These are phyloP conservation scores for Phylloporus scabripes DNA, from an alignment of 768 basidiomycete genomes.

Conservation along the genomic window DNA sequence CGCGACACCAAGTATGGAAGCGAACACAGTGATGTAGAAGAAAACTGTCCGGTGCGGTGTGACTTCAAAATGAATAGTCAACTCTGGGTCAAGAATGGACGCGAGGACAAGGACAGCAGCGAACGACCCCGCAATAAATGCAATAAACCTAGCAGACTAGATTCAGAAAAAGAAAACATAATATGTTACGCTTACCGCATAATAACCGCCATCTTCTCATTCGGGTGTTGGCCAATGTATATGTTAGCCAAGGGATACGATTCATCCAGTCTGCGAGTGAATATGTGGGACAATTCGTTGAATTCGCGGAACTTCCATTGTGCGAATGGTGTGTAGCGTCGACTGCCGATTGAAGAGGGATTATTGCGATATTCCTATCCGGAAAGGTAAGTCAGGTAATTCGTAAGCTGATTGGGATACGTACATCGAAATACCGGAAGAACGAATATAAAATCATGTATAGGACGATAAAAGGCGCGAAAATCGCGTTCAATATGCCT, in stretches of 20 bases:
- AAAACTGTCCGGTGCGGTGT: slow-evolving; percentile 88
- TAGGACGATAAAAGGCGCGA: slow-evolving; percentile 94
- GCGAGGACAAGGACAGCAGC: slow-evolving; percentile 91
- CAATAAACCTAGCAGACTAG: slow-evolving; percentile 66
- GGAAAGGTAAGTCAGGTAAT: not conserved
- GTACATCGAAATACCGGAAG: slow-evolving; percentile 98
- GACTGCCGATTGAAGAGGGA: slow-evolving; percentile 88
- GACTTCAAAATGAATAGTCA: slow-evolving; percentile 92
- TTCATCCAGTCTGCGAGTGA: slow-evolving; percentile 77
- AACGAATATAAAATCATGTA: slow-evolving; percentile 98
- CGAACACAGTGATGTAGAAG: slow-evolving; percentile 89
- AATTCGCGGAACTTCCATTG: slow-evolving; percentile 99
- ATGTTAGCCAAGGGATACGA: slow-evolving; percentile 87
- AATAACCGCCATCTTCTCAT: slow-evolving; percentile 83
- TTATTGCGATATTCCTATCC: slow-evolving; percentile 96
- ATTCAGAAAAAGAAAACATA: not conserved
- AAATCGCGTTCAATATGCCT: slow-evolving; percentile 92
- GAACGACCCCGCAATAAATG: slow-evolving; percentile 95
- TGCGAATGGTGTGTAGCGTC: slow-evolving; percentile 90
- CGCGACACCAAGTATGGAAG: slow-evolving; percentile 81
- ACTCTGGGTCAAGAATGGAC: slow-evolving; percentile 88
- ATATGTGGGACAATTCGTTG: slow-evolving; percentile 95
- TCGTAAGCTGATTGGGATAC: slow-evolving; percentile 19
- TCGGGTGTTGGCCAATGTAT: slow-evolving; percentile 98
- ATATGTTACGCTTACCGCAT: slow-evolving; percentile 61